Percentiles rank a stretch among this genome's conserved stretches.
These are phyloP conservation scores for Malus sieversii DNA, from an alignment of 306 rosid genomes.

Conservation along the genomic window DNA sequence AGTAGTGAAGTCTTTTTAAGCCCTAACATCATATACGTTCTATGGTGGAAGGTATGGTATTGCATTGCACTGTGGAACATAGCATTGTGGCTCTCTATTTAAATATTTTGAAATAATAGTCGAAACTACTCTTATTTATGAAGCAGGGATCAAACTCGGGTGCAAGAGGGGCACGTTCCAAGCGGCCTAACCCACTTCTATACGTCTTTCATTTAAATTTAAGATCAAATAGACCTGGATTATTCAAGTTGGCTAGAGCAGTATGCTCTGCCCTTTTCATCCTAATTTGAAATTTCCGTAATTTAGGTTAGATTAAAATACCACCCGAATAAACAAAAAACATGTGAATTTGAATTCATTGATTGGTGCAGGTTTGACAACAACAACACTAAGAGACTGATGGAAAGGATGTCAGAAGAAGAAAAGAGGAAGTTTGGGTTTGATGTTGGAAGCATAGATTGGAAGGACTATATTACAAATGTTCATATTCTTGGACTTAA, in stretches of 20 bases:
- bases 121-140: too few relatives aligned
- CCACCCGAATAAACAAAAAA: too few relatives aligned
- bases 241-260: too few relatives aligned
- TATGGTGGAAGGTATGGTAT: conserved; percentile 80
- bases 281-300: too few relatives aligned
- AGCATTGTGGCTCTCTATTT: neutral
- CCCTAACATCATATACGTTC: conserved; percentile 36
- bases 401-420: conserved; percentile 74
- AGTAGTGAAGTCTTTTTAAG: too few relatives aligned
- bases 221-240: too few relatives aligned
- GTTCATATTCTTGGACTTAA: conserved; percentile 85
- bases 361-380: conserved; percentile 69
- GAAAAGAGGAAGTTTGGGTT: conserved; percentile 73
- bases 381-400: conserved; percentile 61
- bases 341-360: neutral
- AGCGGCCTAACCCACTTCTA: neutral
- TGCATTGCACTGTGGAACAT: neutral
- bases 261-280: too few relatives aligned
- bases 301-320: too few relatives aligned
- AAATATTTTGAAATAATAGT: neutral
- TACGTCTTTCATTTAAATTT: too few relatives aligned
- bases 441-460: conserved; percentile 71
- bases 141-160: neutral
- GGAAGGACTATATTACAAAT: conserved; percentile 77
- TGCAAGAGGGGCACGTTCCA: neutral